Percentiles rank a stretch among this genome's conserved stretches.
phyloP scores from a whole-genome alignment of 31 red algal genomes.

The Pterothamnion heteromorphum region DNA sequence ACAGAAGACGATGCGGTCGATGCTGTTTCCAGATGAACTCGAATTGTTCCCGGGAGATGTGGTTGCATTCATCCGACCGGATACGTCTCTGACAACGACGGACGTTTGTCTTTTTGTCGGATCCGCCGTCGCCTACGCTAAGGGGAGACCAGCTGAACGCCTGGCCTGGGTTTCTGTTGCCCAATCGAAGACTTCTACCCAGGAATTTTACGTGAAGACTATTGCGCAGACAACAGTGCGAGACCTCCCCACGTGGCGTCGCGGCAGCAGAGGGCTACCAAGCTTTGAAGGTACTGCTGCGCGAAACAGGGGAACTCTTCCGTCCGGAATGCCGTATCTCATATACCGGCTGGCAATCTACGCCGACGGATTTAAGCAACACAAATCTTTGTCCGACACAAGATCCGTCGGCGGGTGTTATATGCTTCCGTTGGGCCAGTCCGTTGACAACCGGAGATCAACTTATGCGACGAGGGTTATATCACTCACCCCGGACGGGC shows the following conservation, averaged over 20 bases:
- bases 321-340: neutral
- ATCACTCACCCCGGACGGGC: neutral
- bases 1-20: neutral
- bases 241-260: neutral
- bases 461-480: neutral
- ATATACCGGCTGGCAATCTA: neutral
- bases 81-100: neutral
- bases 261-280: neutral
- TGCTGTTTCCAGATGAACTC: neutral
- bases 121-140: neutral
- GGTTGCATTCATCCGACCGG: neutral
- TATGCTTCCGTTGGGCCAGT: neutral
- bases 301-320: neutral
- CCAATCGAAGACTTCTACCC: neutral
- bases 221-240: too few species aligned
- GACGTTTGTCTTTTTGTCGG: neutral
- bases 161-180: neutral
- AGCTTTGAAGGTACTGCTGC: neutral
- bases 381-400: neutral
- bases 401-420: neutral
- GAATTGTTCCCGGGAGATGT: neutral
- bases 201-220: neutral
- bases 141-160: neutral
- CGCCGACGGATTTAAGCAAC: too few species aligned
- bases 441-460: neutral